Evolutionary conservation across 345 rosid species (phyloP).

Genomic region (Eucalyptus grandis): DNA sequence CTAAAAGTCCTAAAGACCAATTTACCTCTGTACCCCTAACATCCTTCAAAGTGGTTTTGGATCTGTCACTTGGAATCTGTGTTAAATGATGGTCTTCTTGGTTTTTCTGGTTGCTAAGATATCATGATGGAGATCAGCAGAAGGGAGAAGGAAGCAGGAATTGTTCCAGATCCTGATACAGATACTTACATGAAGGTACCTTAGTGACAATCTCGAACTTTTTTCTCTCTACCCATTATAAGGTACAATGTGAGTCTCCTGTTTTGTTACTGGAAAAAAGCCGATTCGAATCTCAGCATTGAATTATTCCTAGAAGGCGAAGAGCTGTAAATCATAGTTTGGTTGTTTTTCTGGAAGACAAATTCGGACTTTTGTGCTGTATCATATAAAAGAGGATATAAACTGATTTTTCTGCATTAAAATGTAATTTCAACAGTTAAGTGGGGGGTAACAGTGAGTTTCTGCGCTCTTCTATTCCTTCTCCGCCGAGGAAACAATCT

Average conservation of each 20-base stretch:
- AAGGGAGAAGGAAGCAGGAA: slow-evolving; percentile 32
- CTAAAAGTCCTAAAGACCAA: too few relatives aligned
- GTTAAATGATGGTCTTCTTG: not conserved
- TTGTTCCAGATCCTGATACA: slow-evolving; percentile 28
- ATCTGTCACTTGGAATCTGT: not conserved
- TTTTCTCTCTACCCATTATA: not conserved
- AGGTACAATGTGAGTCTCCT: not conserved
- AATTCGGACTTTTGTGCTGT: not conserved
- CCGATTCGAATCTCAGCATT: not conserved
- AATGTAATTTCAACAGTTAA: not conserved
- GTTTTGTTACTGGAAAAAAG: not conserved
- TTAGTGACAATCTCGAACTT: not conserved
- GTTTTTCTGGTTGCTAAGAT: not conserved
- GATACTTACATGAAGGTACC: slow-evolving; percentile 43
- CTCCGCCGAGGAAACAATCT: not conserved
- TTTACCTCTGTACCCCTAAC: too few relatives aligned
- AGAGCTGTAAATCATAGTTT: not conserved
- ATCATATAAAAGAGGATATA: not conserved
- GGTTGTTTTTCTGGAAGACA: not conserved
- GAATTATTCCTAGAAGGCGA: not conserved
- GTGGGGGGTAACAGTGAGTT: not conserved
- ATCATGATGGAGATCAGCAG: slow-evolving; percentile 25
- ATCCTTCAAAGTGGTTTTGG: too few relatives aligned
- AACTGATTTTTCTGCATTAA: not conserved
- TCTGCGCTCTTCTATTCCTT: not conserved